Evolutionary conservation across 345 rosid species (phyloP).

Genomic region (Populus alba): DNA sequence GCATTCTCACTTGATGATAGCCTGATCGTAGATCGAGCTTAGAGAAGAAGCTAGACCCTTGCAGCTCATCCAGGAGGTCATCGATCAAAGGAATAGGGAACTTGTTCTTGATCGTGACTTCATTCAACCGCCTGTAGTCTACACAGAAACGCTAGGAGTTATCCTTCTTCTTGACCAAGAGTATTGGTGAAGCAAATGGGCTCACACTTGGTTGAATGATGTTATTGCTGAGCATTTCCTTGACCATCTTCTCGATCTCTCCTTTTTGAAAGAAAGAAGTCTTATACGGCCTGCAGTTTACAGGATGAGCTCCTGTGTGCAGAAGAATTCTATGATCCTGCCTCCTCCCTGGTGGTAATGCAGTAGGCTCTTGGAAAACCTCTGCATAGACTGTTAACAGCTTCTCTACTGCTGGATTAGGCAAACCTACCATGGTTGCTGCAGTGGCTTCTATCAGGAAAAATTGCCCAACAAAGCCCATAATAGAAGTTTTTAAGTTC

Average conservation of each 20-base stretch:
- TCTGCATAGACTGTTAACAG: too few species aligned
- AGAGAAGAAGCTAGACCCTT: background rate
- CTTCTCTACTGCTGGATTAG: too few species aligned
- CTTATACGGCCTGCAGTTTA: background rate
- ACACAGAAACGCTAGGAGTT: too few species aligned
- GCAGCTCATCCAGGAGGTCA: background rate
- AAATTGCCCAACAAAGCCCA: too few species aligned
- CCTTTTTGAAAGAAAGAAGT: background rate
- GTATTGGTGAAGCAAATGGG: background rate
- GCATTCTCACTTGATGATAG: background rate
- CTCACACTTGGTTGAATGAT: background rate
- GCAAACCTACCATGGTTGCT: rapidly evolving
- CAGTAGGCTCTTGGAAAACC: too few species aligned
- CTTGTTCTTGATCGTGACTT: too few species aligned
- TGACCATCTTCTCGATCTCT: background rate
- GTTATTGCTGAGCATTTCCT: rapidly evolving
- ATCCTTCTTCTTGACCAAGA: background rate
- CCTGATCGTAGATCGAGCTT: background rate
- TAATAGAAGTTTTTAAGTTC: too few species aligned
- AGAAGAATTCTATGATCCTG: background rate
- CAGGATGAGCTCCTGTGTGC: background rate
- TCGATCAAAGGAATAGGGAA: too few species aligned
- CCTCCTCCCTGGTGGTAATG: background rate
- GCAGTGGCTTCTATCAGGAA: too few species aligned
- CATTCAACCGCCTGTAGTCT: too few species aligned